Evolutionary conservation across 2,329 filamentous ascomycete genomes (phyloP), one percentile per base, ranked within the genome.

Genomic region (Nemania diffusa): DNA sequence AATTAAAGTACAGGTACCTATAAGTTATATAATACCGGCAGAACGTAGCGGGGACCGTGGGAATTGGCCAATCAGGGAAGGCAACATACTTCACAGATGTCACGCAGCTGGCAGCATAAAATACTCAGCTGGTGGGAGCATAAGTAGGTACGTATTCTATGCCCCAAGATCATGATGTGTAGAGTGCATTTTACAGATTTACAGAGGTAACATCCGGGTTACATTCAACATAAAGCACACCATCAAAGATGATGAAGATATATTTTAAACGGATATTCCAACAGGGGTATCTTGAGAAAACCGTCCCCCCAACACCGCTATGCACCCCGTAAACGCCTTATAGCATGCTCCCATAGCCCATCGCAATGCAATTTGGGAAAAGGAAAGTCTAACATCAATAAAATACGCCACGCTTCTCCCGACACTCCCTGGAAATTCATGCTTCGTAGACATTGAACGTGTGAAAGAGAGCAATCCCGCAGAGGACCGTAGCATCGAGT

Each of bases 11-110:
- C 42, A 58, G 27, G 53, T 58, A 53, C 56, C 52, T n/a, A 24
- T 15, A 26, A 20, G 13, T 22, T 29, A 3, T 26, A 8, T 42
- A 26, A 42, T 46, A 48, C n/a, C 2, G 40, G 42, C 27, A 46
- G 32, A 44, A 17, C 40, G 29, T 22, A 42, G 32, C 22, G 32
- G 53, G 37, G 17, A 29, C 76, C 72, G 76, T 74, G 76, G 73
- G 74, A 73, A 69, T 56, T 66, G 63, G 59, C 76, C 75, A 78
- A 78, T 76, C 44, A 67, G 24, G 26, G 3, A 29, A 15, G 4
- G 17, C 24, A 42, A 7, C 11, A n/a, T 44, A 32, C 44, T 11
- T 55, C 42, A 42, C 64, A 61, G 66, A 68, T 59, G 66, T 22
- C 4, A 0, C 17, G 4, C 66, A 66, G 66, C 66, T 66, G 67